These are phyloP conservation scores for Fomitopsis schrenkii DNA, from an alignment of 1,284 basidiomycete species.

Conservation along the genomic window DNA sequence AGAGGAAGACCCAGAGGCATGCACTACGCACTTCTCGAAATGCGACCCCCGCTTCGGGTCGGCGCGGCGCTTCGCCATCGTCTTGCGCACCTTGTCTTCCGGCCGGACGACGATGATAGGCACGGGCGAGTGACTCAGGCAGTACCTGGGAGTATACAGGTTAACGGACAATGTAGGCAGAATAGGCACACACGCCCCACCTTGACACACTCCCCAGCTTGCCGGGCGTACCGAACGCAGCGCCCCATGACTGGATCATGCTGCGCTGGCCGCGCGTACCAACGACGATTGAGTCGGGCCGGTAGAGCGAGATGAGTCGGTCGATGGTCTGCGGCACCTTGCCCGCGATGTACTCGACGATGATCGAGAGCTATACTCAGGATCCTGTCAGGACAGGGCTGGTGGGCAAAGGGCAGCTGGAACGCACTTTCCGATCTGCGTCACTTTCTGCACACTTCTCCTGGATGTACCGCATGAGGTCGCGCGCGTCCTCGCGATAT, in stretches of 20 bases:
- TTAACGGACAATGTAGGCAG: background rate
- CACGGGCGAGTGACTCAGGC: constrained; percentile 85
- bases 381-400: background rate
- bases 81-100: constrained; percentile 83
- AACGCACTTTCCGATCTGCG: constrained; percentile 65
- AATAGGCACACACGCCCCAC: constrained; percentile 29
- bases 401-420: background rate
- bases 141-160: constrained; percentile 50
- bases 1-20: background rate
- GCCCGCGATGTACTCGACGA: constrained; percentile 93
- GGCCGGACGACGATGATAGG: constrained; percentile 91
- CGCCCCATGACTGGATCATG: constrained; percentile 54
- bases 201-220: constrained; percentile 61
- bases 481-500: constrained; percentile 84
- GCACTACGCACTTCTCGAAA: constrained; percentile 52
- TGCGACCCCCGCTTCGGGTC: constrained; percentile 84
- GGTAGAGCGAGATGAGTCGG: constrained; percentile 91
- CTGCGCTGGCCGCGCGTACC: constrained; percentile 79
- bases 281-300: constrained; percentile 92
- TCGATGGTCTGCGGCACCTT: constrained; percentile 87
- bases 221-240: constrained; percentile 51
- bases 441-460: constrained; percentile 81
- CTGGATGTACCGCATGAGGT: constrained; percentile 79
- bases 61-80: constrained; percentile 75
- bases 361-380: constrained; percentile 70